A percentile compares a stretch with the other conserved stretches of the same genome.
Conservation (phyloP, 1,284 basidiomycete genomes). For the Rhodotorula sp. region DNA sequence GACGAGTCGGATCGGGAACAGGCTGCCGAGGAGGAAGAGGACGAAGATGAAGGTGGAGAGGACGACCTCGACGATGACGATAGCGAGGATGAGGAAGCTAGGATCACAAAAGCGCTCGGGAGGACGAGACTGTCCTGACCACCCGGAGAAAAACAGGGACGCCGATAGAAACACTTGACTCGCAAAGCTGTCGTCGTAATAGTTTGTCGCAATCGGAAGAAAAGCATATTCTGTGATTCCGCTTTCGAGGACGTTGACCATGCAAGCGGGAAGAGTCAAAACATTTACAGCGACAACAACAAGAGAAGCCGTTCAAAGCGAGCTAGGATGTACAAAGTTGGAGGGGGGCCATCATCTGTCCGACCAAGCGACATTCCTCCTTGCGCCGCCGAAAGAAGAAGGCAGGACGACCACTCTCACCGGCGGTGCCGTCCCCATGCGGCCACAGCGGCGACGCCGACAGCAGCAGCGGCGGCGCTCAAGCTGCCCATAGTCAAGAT, state of each 20-base stretch:
- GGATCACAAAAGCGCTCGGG: slow-evolving; percentile 6
- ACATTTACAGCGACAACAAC: too few species aligned
- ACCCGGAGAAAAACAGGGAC: too few species aligned
- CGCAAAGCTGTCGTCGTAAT: too few species aligned
- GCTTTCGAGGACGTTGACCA: too few species aligned
- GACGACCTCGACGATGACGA: background rate
- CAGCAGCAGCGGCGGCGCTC: slow-evolving; percentile 23
- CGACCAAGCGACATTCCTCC: too few species aligned
- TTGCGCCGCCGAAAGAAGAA: background rate
- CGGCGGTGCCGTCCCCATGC: slow-evolving; percentile 13
- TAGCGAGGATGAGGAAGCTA: slow-evolving; percentile 9
- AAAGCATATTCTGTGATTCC: too few species aligned
- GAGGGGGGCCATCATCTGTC: too few species aligned
- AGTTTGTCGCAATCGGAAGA: too few species aligned
- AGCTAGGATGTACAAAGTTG: too few species aligned
- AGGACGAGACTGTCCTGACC: slow-evolving; percentile 2
- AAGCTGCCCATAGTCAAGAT: slow-evolving; percentile 19
- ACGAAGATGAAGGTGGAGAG: slow-evolving; percentile 23
- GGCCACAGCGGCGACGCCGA: slow-evolving; percentile 23
- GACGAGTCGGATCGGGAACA: slow-evolving; percentile 2
- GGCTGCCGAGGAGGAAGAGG: slow-evolving; percentile 9
- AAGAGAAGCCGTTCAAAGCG: too few species aligned
- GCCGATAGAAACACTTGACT: too few species aligned
- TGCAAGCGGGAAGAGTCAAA: too few species aligned
- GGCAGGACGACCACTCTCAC: background rate